Evolutionary conservation across 192 early-diverging fungal species (phyloP).

Genomic region (Linnemannia zychae): DNA sequence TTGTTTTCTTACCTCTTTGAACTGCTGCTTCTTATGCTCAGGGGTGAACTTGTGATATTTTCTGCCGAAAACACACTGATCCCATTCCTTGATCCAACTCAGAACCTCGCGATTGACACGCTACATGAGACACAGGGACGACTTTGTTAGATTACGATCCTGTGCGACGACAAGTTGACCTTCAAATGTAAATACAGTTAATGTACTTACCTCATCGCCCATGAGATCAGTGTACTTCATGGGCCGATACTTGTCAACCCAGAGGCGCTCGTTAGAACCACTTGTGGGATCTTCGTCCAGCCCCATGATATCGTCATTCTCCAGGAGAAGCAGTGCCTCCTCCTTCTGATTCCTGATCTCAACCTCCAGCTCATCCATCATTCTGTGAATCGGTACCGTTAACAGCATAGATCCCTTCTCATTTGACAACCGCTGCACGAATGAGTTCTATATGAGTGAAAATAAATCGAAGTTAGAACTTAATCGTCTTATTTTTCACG

Average conservation of each 20-base stretch:
- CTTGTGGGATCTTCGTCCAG: not conserved
- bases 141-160: too few relatives aligned
- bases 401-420: conserved; percentile 22
- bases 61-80: conserved; percentile 90
- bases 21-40: conserved; percentile 41
- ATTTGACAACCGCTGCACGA: conserved; percentile 15
- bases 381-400: conserved; percentile 40
- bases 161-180: not conserved
- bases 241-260: conserved; percentile 95
- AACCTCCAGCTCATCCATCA: conserved; percentile 53
- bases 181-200: not conserved
- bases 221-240: conserved; percentile 85
- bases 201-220: conserved; percentile 81
- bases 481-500: too few relatives aligned
- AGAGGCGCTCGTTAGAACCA: conserved; percentile 51
- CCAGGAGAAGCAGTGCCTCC: conserved; percentile 31
- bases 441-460: not conserved
- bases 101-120: conserved; percentile 88
- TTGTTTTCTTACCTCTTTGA: conserved; percentile 28
- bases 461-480: too few relatives aligned
- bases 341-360: conserved; percentile 47
- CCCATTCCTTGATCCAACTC: conserved; percentile 97
- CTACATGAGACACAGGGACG: conserved; percentile 35
- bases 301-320: conserved; percentile 1
- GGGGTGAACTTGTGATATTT: conserved; percentile 51